These are phyloP conservation scores for Tardiomyces depauwii DNA, from an alignment of 1,139 yeast genomes.

Conservation along the genomic window DNA sequence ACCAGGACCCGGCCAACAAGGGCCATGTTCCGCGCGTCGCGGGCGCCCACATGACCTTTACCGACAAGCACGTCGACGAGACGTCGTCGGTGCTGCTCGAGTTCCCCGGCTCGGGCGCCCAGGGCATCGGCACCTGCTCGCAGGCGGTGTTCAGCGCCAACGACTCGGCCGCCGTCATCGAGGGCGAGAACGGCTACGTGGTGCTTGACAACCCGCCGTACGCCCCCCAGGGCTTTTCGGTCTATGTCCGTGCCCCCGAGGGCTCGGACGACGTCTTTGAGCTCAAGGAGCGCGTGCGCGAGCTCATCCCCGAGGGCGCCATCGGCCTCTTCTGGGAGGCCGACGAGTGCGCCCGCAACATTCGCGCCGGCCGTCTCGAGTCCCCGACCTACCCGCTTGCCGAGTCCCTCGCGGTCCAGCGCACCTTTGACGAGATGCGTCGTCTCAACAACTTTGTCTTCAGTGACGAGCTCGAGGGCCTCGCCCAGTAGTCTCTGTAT, in stretches of 20 bases:
- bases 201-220: conserved; percentile 19
- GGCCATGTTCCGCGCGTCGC: conserved; percentile 12
- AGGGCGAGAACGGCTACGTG: conserved; percentile 22
- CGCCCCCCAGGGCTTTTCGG: conserved; percentile 19
- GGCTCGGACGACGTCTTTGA: conserved; percentile 3
- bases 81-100: conserved; percentile 17
- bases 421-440: conserved; percentile 35
- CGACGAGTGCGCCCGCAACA: conserved; percentile 37
- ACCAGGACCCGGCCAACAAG: conserved; percentile 21
- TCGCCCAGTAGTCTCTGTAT: neutral
- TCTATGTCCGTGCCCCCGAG: conserved; percentile 8
- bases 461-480: conserved; percentile 28
- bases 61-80: conserved; percentile 22
- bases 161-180: conserved; percentile 19
- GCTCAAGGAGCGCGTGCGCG: conserved; percentile 4
- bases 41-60: conserved; percentile 13
- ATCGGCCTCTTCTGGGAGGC: conserved; percentile 44
- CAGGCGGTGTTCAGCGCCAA: conserved; percentile 16
- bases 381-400: conserved; percentile 31
- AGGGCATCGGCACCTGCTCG: conserved; percentile 21
- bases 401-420: conserved; percentile 36
- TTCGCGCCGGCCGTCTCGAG: conserved; percentile 28
- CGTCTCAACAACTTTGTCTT: conserved; percentile 32
- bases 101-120: conserved; percentile 19
- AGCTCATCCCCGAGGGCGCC: conserved; percentile 14